phyloP scores from a whole-genome alignment of 495 filamentous ascomycete genomes.

The Penicillium subrubescens region DNA sequence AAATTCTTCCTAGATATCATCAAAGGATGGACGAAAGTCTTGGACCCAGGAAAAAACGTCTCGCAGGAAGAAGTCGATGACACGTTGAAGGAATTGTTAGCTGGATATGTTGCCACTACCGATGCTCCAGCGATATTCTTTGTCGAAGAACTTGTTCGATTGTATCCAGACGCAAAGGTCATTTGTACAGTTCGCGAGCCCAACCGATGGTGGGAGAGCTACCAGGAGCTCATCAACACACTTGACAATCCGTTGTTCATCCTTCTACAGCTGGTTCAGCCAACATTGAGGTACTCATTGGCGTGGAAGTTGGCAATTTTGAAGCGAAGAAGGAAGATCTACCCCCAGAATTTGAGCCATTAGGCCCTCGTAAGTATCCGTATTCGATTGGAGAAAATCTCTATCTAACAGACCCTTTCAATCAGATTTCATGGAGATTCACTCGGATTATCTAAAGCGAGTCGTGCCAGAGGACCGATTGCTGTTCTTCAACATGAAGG shows the following conservation, averaged over 20 bases:
- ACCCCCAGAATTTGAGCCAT: slow-evolving; percentile 3
- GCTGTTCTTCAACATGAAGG: slow-evolving; percentile 1
- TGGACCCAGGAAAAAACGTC: not conserved
- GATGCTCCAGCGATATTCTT: slow-evolving; percentile 4
- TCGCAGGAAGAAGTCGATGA: not conserved
- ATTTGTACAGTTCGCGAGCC: slow-evolving; percentile 1
- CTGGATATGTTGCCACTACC: not conserved
- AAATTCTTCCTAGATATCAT: not conserved
- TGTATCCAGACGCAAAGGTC: slow-evolving; percentile 2
- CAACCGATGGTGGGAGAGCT: slow-evolving; percentile 1
- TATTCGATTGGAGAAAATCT: not conserved
- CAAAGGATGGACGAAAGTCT: slow-evolving; percentile 3
- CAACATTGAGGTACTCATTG: not conserved
- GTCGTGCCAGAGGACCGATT: slow-evolving; percentile 2
- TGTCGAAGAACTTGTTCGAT: not conserved
- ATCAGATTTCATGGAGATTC: slow-evolving; percentile 4
- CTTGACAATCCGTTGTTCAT: slow-evolving; percentile 2
- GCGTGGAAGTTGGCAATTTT: slow-evolving; percentile 2
- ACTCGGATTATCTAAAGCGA: slow-evolving; percentile 2
- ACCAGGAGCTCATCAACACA: slow-evolving; percentile 6
- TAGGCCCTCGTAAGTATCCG: not conserved
- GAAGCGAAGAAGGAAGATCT: not conserved
- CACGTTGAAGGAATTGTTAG: not conserved
- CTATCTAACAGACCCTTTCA: not conserved
- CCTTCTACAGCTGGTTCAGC: slow-evolving; percentile 1